Conservation (phyloP, 73 alveolate species). For the Paramecium sonneborni region DNA sequence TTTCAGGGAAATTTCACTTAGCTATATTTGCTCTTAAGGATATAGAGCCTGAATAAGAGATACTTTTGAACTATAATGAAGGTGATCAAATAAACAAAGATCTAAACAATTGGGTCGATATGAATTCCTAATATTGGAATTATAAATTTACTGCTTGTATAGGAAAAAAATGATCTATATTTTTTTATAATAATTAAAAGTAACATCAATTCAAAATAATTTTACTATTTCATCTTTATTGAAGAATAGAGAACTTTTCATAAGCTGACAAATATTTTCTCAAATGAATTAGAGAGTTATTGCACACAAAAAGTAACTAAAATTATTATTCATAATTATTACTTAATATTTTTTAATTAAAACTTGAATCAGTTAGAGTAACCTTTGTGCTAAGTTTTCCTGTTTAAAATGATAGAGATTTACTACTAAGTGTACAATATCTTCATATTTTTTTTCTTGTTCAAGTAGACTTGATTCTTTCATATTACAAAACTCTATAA, state of each 20-base stretch:
- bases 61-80: background rate
- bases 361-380: background rate
- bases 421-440: background rate
- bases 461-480: background rate
- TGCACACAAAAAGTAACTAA: background rate
- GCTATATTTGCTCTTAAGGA: slow-evolving; percentile 4
- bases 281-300: background rate
- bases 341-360: background rate
- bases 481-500: background rate
- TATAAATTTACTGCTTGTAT: background rate
- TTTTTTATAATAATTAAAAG: background rate
- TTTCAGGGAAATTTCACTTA: background rate
- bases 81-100: background rate
- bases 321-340: background rate
- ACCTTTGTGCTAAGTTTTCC: background rate
- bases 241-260: background rate
- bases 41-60: background rate
- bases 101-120: background rate
- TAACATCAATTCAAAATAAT: background rate
- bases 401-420: background rate
- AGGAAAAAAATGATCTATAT: background rate
- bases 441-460: background rate
- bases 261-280: background rate
- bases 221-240: background rate
- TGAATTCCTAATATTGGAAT: background rate